Conservation (phyloP, 352 stramenopile genomes). For the Elongisporangium senticosum region DNA sequence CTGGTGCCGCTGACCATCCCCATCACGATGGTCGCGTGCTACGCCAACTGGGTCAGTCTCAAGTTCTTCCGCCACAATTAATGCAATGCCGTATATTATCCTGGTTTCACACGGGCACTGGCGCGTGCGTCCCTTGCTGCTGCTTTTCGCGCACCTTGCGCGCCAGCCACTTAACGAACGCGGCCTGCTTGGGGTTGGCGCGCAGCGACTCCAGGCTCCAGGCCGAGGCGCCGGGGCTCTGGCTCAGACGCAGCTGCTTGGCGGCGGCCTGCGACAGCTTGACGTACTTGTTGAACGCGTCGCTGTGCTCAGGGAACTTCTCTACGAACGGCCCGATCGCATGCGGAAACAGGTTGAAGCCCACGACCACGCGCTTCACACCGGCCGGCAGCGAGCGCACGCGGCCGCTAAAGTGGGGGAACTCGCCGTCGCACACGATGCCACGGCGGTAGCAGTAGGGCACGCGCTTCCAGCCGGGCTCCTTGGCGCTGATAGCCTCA, state of each 20-base stretch:
- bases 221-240: slow-evolving; percentile 3
- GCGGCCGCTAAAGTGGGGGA: slow-evolving; percentile 60
- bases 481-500: slow-evolving; percentile 17
- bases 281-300: slow-evolving; percentile 68
- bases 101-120: neutral
- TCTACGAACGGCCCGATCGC: slow-evolving; percentile 58
- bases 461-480: slow-evolving; percentile 37
- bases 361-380: slow-evolving; percentile 59
- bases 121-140: slow-evolving; percentile 2
- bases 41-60: slow-evolving; percentile 80
- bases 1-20: slow-evolving; percentile 72
- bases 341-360: slow-evolving; percentile 68
- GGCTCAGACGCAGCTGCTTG: slow-evolving; percentile 22
- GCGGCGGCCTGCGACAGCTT: slow-evolving; percentile 58
- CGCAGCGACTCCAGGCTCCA: slow-evolving; percentile 55
- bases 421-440: slow-evolving; percentile 65
- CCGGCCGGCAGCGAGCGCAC: slow-evolving; percentile 36
- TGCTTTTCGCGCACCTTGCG: slow-evolving; percentile 53
- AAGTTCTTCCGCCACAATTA: slow-evolving; percentile 86
- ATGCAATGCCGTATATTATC: slow-evolving; percentile 1
- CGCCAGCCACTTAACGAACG: slow-evolving; percentile 55
- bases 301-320: slow-evolving; percentile 60
- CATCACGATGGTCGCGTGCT: slow-evolving; percentile 70
- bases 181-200: slow-evolving; percentile 55
- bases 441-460: slow-evolving; percentile 50